A percentile compares a stretch with the other conserved stretches of the same genome.
Conservation (phyloP, 2,329 filamentous ascomycete genomes). For the Sclerotinia sclerotiorum region DNA sequence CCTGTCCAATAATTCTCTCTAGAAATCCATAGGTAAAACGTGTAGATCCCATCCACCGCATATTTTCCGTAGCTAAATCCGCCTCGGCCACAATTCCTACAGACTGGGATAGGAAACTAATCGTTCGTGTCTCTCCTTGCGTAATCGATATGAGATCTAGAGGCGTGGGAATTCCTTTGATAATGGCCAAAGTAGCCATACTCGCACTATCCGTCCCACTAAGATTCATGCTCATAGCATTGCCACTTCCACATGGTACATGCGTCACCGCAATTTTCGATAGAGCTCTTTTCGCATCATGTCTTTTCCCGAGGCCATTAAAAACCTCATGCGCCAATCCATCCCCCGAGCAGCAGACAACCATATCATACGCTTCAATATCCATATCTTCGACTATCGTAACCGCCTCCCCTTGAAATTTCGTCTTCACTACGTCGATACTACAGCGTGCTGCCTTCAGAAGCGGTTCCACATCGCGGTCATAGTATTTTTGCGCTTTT, state of each 20-base stretch:
- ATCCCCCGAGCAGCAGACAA: slow-evolving; percentile 89
- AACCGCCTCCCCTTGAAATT: slow-evolving; percentile 71
- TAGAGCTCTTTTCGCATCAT: slow-evolving; percentile 73
- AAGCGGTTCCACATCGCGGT: slow-evolving; percentile 74
- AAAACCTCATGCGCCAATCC: slow-evolving; percentile 91
- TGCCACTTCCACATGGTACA: slow-evolving; percentile 89
- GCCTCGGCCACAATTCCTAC: slow-evolving; percentile 87
- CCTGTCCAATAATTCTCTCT: slow-evolving; percentile 72
- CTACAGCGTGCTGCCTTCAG: slow-evolving; percentile 78
- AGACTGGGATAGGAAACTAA: slow-evolving; percentile 90
- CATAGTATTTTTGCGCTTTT: slow-evolving; percentile 69
- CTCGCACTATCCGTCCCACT: slow-evolving; percentile 77
- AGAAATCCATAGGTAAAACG: slow-evolving; percentile 85
- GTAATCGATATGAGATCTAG: slow-evolving; percentile 87
- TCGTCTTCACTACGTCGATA: slow-evolving; percentile 72
- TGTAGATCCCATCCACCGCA: slow-evolving; percentile 88
- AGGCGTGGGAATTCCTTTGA: slow-evolving; percentile 83
- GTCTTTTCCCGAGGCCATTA: slow-evolving; percentile 79
- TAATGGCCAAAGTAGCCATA: slow-evolving; percentile 74
- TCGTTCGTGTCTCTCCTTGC: slow-evolving; percentile 68
- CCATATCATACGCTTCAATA: slow-evolving; percentile 76
- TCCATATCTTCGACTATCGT: slow-evolving; percentile 76
- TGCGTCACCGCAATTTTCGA: slow-evolving; percentile 78
- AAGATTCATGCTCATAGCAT: slow-evolving; percentile 88
- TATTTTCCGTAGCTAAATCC: slow-evolving; percentile 84